A percentile compares a stretch with the other conserved stretches of the same genome.
Evolutionary conservation across 106 monocot genomes (phyloP).

Genomic region (Hemerocallis citrina): DNA sequence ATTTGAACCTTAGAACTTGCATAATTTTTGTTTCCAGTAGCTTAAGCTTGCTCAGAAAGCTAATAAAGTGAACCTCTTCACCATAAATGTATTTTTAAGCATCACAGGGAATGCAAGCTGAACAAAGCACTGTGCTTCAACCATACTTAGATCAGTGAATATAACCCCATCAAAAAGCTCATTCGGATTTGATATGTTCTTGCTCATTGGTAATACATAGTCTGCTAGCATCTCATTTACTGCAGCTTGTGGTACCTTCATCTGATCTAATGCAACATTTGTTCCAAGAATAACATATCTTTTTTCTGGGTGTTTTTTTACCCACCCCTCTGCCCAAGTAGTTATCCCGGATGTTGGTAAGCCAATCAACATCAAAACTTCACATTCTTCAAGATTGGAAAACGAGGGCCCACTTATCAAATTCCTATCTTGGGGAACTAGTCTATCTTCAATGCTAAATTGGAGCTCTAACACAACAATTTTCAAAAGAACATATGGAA

Average conservation of each 20-base stretch:
- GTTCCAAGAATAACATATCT: constrained; percentile 65
- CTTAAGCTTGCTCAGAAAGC: too few species aligned
- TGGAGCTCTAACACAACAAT: constrained; percentile 63
- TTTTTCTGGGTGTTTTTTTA: constrained; percentile 54
- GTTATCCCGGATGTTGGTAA: constrained; percentile 65
- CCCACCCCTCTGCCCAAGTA: constrained; percentile 77
- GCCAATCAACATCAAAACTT: constrained; percentile 73
- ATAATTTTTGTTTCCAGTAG: too few species aligned
- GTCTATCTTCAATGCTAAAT: constrained; percentile 45
- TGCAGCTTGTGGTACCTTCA: constrained; percentile 84
- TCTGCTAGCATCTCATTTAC: constrained; percentile 73
- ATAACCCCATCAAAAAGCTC: constrained; percentile 72
- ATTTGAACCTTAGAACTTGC: too few species aligned
- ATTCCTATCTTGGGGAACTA: constrained; percentile 46
- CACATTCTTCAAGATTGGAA: constrained; percentile 23
- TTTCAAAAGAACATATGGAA: constrained; percentile 69
- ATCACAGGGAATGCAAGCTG: constrained; percentile 93
- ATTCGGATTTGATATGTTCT: constrained; percentile 34
- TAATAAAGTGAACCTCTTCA: too few species aligned
- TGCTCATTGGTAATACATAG: constrained; percentile 46
- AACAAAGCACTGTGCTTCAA: constrained; percentile 72
- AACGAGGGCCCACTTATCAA: constrained; percentile 42
- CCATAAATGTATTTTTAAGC: constrained; percentile 83
- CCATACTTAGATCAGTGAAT: constrained; percentile 44
- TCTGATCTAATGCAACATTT: constrained; percentile 59